Conservation (phyloP, 306 rosid genomes). For the Arachis stenosperma region DNA sequence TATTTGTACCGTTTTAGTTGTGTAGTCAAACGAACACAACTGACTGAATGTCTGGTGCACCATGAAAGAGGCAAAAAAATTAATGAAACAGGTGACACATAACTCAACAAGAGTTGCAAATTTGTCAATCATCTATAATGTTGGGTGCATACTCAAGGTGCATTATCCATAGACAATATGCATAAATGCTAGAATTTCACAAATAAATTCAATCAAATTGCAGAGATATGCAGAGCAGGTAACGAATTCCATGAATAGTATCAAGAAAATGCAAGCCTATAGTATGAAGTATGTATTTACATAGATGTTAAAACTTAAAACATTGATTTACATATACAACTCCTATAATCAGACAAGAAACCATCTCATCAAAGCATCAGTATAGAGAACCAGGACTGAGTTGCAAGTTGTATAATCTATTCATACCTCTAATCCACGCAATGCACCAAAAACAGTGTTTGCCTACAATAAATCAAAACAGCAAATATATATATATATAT, state of each 20-base stretch:
- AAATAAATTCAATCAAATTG: conserved; percentile 17
- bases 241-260: neutral
- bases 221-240: conserved; percentile 11
- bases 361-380: conserved; percentile 11
- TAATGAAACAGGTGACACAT: conserved; percentile 22
- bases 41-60: conserved; percentile 92
- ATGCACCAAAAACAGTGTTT: conserved; percentile 52
- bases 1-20: conserved; percentile 67
- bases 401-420: neutral
- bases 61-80: conserved; percentile 32
- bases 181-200: conserved; percentile 28
- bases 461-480: conserved; percentile 44
- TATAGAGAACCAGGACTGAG: neutral
- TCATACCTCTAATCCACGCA: conserved; percentile 59
- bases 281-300: neutral
- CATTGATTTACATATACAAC: neutral
- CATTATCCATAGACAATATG: conserved; percentile 1
- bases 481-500: neutral
- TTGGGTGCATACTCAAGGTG: neutral
- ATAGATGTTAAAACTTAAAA: neutral
- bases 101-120: conserved; percentile 18
- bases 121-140: conserved; percentile 19
- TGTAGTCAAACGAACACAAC: conserved; percentile 80
- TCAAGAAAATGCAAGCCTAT: neutral
- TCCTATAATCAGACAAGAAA: conserved; percentile 10